Evolutionary conservation across 2,329 filamentous ascomycete genomes (phyloP), one percentile per base, ranked within the genome.

Genomic region (Penicillium paneum): DNA sequence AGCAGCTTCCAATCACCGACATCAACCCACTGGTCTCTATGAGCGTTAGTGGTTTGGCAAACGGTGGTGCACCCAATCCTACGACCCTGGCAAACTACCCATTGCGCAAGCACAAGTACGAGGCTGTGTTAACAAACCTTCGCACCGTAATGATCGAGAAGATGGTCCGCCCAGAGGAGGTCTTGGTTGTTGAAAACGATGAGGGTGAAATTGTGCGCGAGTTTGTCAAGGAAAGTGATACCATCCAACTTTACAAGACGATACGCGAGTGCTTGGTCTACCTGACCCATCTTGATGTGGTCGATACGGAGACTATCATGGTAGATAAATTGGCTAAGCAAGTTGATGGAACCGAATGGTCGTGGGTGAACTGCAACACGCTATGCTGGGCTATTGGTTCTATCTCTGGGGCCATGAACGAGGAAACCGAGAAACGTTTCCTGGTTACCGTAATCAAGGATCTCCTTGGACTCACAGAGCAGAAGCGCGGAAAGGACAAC

Each of bases 401-500:
- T 11, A 99, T 99, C 64, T 99, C 95, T 1, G 85, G 96, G 53
- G 94, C 94, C 49, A 99, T 99, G 94, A 99, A 97, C 70, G 94
- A 99, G 71, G 94, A 99, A 74, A 99, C 94, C 0, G 94, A 99
- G 76, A 99, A 99, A 80, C 85, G 94, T 11, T 99, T 99, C 80
- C 79, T 99, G 39, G 94, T 99, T 46, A 99, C 94, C 0, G 95
- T 99, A 52, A 99, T 99, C 67, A 99, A 99, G 78, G 94, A 99
- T 68, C 84, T 99, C 8, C 85, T 99, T 28, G 95, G 94, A 1
- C 80, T 99, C 52, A 99, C 94, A 0, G 94, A 99, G 74, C 97
- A 97, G 92, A 99, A 99, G 80, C 90, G 95, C 50, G 94, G 94
- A 59, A 99, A 99, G 70, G 94, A 99, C 79, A 99, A 99, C 83